Evolutionary conservation across 306 rosid species (phyloP).

Genomic region (Vachellia collinsii): DNA sequence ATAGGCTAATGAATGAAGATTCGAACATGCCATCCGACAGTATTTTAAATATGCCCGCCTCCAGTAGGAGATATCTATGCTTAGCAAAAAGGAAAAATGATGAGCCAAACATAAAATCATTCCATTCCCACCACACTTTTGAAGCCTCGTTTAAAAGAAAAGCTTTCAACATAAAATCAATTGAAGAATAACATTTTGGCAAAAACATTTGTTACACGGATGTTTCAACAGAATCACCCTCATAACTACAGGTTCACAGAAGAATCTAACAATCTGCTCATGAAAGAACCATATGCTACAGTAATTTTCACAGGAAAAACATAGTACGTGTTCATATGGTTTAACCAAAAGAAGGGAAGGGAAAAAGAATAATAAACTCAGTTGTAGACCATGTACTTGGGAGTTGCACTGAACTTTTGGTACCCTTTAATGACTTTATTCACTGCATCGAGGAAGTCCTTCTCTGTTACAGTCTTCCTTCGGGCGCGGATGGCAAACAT

Average conservation of each 20-base stretch:
- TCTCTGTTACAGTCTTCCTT: constrained; percentile 97
- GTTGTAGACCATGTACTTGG: constrained; percentile 98
- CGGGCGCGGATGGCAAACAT: constrained; percentile 98
- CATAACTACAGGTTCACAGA: constrained; percentile 28
- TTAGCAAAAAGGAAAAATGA: too few relatives aligned
- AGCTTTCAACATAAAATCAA: not conserved
- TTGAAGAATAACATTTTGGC: not conserved
- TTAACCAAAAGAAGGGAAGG: constrained; percentile 25
- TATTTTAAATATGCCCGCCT: too few relatives aligned
- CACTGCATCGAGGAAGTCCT: constrained; percentile 97
- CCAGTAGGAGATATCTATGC: too few relatives aligned
- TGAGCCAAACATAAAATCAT: not conserved
- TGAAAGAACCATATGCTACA: constrained; percentile 27
- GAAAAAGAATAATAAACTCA: constrained; percentile 45
- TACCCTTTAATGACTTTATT: constrained; percentile 98
- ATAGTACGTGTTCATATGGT: constrained; percentile 24
- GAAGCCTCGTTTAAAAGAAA: not conserved
- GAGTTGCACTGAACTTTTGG: constrained; percentile 99
- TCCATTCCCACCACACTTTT: not conserved
- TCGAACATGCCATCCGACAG: too few relatives aligned
- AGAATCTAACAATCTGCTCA: constrained; percentile 31
- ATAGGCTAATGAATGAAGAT: not conserved
- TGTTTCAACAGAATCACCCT: constrained; percentile 20
- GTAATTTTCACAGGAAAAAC: constrained; percentile 26
- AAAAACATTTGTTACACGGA: constrained; percentile 30